phyloP scores from a whole-genome alignment of 805 yeast genomes.

The Suhomyces xylopsoci region DNA sequence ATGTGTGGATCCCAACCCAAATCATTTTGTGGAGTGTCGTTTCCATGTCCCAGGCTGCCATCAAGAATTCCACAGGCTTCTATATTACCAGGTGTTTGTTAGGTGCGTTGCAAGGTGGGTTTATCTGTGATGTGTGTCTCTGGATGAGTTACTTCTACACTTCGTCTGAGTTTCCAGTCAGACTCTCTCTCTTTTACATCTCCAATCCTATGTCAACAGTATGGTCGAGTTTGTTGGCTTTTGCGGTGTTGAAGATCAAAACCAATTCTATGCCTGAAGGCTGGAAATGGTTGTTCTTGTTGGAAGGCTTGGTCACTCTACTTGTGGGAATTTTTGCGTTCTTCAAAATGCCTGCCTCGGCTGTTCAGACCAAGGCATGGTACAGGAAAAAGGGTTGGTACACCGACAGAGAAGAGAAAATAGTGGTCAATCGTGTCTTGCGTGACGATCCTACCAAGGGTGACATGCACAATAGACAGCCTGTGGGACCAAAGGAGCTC shows the following conservation, averaged over 20 bases:
- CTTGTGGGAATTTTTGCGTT: conserved; percentile 46
- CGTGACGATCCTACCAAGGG: conserved; percentile 64
- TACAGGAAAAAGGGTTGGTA: conserved; percentile 49
- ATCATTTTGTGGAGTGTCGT: conserved; percentile 23
- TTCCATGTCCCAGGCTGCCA: conserved; percentile 18
- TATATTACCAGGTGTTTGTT: conserved; percentile 21
- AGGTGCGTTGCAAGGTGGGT: conserved; percentile 26
- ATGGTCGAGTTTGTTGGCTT: conserved; percentile 45
- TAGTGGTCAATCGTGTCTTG: conserved; percentile 54
- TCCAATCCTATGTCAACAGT: conserved; percentile 49
- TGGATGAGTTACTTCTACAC: conserved; percentile 70
- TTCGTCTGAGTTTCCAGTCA: conserved; percentile 51
- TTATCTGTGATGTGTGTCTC: conserved; percentile 57
- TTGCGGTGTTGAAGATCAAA: conserved; percentile 51
- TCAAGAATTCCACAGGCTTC: conserved; percentile 16
- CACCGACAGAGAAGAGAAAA: conserved; percentile 52
- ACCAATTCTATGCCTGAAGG: conserved; percentile 46
- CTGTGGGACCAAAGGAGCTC: conserved; percentile 41
- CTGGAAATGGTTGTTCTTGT: conserved; percentile 66
- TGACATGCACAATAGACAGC: conserved; percentile 61
- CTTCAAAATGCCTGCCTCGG: conserved; percentile 31
- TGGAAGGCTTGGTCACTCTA: conserved; percentile 61
- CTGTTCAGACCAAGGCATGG: conserved; percentile 47
- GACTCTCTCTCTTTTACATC: conserved; percentile 61
- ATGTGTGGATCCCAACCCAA: conserved; percentile 23